Evolutionary conservation across 805 yeast genomes (phyloP).

Genomic region (Starmera dryadoides): DNA sequence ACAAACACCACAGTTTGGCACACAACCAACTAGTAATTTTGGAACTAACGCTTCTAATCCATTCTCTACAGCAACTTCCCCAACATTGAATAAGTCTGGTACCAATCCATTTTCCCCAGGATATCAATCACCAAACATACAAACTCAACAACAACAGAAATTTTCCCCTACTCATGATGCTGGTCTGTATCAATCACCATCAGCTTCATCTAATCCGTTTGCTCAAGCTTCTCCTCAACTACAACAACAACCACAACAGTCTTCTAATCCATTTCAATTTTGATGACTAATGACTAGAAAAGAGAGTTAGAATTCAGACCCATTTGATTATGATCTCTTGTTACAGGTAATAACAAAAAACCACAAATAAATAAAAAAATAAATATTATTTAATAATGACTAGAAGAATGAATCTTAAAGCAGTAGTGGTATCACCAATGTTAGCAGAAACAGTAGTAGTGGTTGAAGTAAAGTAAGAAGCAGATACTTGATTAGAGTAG

Average conservation of each 20-base stretch:
- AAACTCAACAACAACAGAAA: not conserved
- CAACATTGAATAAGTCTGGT: not conserved
- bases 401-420: too few species aligned
- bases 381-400: too few species aligned
- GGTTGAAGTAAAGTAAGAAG: too few species aligned
- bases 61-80: not conserved
- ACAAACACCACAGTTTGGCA: not conserved
- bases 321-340: too few species aligned
- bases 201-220: not conserved
- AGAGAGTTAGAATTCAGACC: too few species aligned
- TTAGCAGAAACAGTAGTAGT: too few species aligned
- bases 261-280: not conserved
- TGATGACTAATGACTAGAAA: not conserved
- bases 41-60: not conserved
- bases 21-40: too few species aligned
- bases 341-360: too few species aligned
- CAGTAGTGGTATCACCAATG: too few species aligned
- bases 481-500: too few species aligned
- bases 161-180: not conserved
- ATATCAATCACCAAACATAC: not conserved
- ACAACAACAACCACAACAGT: not conserved
- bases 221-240: not conserved
- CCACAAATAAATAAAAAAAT: too few species aligned
- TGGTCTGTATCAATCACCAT: not conserved
- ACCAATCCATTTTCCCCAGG: not conserved